Base-by-base conservation (phyloP, 2,329 filamentous ascomycete genomes). In the Ceratocystis harringtonii region DNA sequence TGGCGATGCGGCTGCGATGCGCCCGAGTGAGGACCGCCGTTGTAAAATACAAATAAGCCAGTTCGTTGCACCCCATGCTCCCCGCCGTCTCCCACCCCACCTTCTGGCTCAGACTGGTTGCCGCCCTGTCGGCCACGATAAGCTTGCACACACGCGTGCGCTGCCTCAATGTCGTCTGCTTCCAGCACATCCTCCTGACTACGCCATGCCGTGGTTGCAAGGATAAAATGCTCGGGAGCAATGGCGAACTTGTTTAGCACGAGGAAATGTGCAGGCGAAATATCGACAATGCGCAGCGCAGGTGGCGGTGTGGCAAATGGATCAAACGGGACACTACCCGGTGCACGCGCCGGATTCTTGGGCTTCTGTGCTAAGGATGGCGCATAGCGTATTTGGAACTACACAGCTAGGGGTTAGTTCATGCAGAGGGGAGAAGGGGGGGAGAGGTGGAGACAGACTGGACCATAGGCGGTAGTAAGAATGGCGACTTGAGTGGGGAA, bases 231-330 rank as follows among this genome's bases (percentile, higher is more conserved):
- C 70, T 85, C 80, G 0, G 82, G 80, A 43, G 88, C 85, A 61
- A 90, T 75, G 61, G 87, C 86, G 70, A 87, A 90, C 73, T 90
- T 90, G 77, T 90, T 90, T 50, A 90, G 76, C 1, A 90, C 82
- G 52, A 90, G 78, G 67, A 80, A 78, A 73, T 90, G 86, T 7
- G 76, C 73, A 0, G 82, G 76, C 1, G 76, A 76, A 6, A 88
- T 71, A 30, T 74, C 72, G 17, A 80, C 73, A 55, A 85, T 74
- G 45, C 86, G 76, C 65, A 87, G 79, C 8, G 82, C 75, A 4
- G 79, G 76, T 2, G 76, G 70, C 0, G 79, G 73, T 67, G 83
- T 77, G 43, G 81, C 83, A 72, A 90, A 90, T 3, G 86, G 85
- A 72, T 90, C 81, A 70, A 81, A 78, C 52, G 74, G 71, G 32